Percentiles rank a stretch among this genome's conserved stretches.
Evolutionary conservation across 2,329 filamentous ascomycete genomes (phyloP).

Genomic region (Ophiostoma sp.): DNA sequence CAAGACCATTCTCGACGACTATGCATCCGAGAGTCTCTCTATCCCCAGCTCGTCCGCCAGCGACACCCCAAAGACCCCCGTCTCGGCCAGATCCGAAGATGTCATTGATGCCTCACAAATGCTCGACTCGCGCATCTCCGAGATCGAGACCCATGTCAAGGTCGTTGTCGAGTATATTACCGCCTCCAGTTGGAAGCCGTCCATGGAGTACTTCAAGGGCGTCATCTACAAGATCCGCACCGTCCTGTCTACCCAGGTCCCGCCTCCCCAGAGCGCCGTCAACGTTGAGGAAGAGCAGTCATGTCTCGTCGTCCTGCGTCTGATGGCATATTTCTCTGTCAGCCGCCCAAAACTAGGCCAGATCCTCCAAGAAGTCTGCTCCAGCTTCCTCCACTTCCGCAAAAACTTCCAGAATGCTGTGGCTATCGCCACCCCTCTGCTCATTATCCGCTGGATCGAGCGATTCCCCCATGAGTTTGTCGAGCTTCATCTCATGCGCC

Average conservation of each 20-base stretch:
- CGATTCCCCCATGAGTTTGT: conserved; percentile 61
- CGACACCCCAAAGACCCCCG: conserved; percentile 28
- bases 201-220: conserved; percentile 54
- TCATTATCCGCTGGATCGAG: conserved; percentile 62
- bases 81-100: conserved; percentile 34
- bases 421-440: conserved; percentile 55
- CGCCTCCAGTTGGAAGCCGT: conserved; percentile 57
- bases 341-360: conserved; percentile 57
- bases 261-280: conserved; percentile 34
- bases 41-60: conserved; percentile 1
- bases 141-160: conserved; percentile 53
- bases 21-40: conserved; percentile 5
- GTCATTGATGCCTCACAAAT: conserved; percentile 34
- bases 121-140: conserved; percentile 37
- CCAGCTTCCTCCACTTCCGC: conserved; percentile 61
- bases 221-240: conserved; percentile 49
- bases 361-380: conserved; percentile 61
- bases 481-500: conserved; percentile 54
- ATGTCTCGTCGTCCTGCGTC: conserved; percentile 51
- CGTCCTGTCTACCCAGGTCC: conserved; percentile 38
- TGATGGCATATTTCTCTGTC: conserved; percentile 61
- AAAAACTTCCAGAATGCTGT: conserved; percentile 60
- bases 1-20: conserved; percentile 52
- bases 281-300: conserved; percentile 47
- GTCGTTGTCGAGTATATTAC: conserved; percentile 59